Evolutionary conservation across 2,329 filamentous ascomycete species (phyloP), one percentile per base, ranked within the genome.

Genomic region (Conoideocrella luteorostrata): DNA sequence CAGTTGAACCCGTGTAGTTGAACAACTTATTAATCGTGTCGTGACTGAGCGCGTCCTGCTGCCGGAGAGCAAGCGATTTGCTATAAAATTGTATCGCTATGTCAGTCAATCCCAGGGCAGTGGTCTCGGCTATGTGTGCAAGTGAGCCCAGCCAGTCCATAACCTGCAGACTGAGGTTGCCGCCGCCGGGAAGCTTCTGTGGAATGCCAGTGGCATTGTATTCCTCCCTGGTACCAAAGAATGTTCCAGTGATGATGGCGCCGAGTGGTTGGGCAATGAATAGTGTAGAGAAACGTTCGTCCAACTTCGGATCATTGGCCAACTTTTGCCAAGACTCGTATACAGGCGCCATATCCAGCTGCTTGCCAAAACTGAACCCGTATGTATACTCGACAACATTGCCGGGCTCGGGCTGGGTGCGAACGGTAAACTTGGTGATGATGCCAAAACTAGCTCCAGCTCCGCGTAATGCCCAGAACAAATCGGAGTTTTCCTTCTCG

Each of bases 61-160:
- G 46, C 0, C 63, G 67, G 46, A 83, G 75, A 1, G 74, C 74
- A 3, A 82, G 56, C 9, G 74, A 78, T 53, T 79, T 81, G 50
- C 72, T 67, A 46, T 76, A 76, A 51, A 84, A 84, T 0, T 71
- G 62, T 0, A 62, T 62, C 2, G 71, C 66, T 1, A 74, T 45
- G 11, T 72, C 69, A 58, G 65, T 67, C 49, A 74, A 58, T 56
- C 66, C 66, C 4, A 78, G 61, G 0, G 61, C 71, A 11, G 68
- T 67, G 29, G 69, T 65, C 47, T 79, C 68, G 11, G 71, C 74
- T 46, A 72, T 67, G 34, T 75, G 67, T 0, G 71, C 67, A 5
- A 84, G 64, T 37, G 80, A 67, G 6, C 69, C 78, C 17, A 85
- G 63, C 80, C 81, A 87, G 62, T 84, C 77, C 32, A 73, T 70